A percentile compares a stretch with the other conserved stretches of the same genome.
These are phyloP conservation scores for Neoboletus brunneissimus DNA, from an alignment of 768 basidiomycete genomes.

Conservation along the genomic window DNA sequence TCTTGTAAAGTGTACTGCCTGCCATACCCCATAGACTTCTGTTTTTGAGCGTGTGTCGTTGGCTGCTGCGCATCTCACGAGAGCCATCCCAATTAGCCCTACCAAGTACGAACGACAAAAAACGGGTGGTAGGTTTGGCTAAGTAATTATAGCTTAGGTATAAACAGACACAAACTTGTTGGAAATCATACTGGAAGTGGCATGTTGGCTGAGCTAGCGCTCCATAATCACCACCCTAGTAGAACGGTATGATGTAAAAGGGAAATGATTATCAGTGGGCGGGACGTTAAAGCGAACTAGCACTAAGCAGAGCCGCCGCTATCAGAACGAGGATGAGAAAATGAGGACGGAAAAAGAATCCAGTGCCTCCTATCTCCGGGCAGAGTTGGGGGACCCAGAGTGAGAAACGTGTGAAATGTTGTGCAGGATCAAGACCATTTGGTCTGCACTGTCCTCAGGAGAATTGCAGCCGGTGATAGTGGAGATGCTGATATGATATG, in stretches of 20 bases:
- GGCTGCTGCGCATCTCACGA: neutral
- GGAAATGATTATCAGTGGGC: too few species aligned
- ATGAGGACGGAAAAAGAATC: neutral
- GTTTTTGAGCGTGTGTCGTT: neutral
- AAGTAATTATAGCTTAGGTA: too few species aligned
- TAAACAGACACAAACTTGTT: too few species aligned
- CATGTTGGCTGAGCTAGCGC: too few species aligned
- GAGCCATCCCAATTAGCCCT: neutral
- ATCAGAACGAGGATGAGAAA: neutral
- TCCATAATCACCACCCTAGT: neutral
- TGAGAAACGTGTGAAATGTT: neutral
- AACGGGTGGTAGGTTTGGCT: neutral
- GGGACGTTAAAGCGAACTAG: neutral
- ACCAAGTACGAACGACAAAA: neutral
- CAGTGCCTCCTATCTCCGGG: neutral
- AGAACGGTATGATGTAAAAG: neutral
- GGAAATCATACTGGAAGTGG: neutral
- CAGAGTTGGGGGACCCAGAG: neutral
- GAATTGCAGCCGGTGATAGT: neutral
- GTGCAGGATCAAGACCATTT: neutral
- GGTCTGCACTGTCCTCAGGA: neutral
- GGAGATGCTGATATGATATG: too few species aligned
- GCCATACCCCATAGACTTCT: conserved; percentile 28
- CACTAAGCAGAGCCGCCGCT: neutral
- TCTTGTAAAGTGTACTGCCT: conserved; percentile 23